phyloP scores from a whole-genome alignment of 192 early-diverging fungal species.

The Diversispora epigaea region DNA sequence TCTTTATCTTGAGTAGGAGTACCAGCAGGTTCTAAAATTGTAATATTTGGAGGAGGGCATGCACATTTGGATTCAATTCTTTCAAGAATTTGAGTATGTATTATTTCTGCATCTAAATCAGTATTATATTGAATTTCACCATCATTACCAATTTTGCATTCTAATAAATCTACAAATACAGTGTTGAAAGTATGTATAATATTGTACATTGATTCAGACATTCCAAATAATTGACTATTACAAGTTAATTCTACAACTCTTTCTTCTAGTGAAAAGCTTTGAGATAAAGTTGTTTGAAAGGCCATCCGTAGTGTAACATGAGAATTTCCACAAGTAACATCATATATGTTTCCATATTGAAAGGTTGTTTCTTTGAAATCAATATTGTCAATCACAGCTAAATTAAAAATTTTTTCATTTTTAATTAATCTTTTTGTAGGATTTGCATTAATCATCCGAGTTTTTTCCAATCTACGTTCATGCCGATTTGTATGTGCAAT shows the following conservation, averaged over 20 bases:
- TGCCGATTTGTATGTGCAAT: background rate
- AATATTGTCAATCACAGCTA: conserved; percentile 1
- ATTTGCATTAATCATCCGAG: background rate
- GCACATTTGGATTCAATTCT: background rate
- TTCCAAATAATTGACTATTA: background rate
- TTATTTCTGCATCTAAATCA: background rate
- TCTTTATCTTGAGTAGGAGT: background rate
- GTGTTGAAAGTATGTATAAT: too few relatives aligned
- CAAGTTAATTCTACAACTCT: background rate
- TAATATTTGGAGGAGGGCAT: background rate
- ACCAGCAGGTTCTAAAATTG: background rate
- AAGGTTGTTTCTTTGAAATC: background rate
- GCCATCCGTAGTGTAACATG: background rate
- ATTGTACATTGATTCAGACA: background rate
- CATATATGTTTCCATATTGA: background rate
- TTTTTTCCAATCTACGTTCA: background rate
- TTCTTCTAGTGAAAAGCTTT: background rate
- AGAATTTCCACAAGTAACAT: background rate
- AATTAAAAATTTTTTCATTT: background rate
- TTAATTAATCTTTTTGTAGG: background rate
- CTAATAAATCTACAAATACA: too few relatives aligned
- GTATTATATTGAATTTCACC: background rate
- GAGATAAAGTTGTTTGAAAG: background rate
- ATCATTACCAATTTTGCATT: too few relatives aligned
- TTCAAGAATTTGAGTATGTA: background rate